A percentile compares a stretch with the other conserved stretches of the same genome.
These are phyloP conservation scores for Ceratopteris richardii DNA, from an alignment of 75 land plant species.

Conservation along the genomic window DNA sequence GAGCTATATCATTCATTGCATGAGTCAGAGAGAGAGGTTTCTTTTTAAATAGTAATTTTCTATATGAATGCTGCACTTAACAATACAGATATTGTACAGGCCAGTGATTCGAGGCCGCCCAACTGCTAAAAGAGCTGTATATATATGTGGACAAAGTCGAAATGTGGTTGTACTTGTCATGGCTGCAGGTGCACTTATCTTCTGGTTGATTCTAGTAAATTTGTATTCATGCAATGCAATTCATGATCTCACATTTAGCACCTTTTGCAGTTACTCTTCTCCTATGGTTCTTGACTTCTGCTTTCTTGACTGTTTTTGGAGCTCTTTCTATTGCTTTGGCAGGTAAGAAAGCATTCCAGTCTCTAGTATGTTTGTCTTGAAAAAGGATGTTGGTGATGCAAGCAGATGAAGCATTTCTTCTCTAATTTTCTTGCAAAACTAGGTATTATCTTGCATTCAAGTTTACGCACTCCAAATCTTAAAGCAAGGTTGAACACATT, in stretches of 20 bases:
- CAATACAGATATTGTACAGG: conserved; percentile 23
- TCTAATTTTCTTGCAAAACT: too few species aligned
- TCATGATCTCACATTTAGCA: too few species aligned
- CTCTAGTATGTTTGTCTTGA: too few species aligned
- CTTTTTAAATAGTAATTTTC: too few species aligned
- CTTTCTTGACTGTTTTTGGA: conserved; percentile 60
- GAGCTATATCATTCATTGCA: not conserved
- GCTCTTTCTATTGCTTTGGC: conserved; percentile 65
- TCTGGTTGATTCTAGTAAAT: too few species aligned
- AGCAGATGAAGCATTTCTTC: too few species aligned
- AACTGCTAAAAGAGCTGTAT: conserved; percentile 58
- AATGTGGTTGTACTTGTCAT: conserved; percentile 66
- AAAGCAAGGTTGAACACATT: conserved; percentile 94
- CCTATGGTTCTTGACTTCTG: conserved; percentile 79
- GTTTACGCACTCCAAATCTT: conserved; percentile 84
- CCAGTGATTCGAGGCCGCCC: conserved; percentile 93
- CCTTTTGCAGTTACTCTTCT: conserved; percentile 67
- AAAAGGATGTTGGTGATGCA: too few species aligned
- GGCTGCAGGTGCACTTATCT: conserved; percentile 29
- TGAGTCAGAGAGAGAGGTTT: too few species aligned
- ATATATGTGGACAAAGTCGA: conserved; percentile 84
- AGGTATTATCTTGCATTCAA: conserved; percentile 80
- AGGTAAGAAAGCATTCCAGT: conserved; percentile 40
- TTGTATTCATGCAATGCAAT: too few species aligned
- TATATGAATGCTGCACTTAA: too few species aligned